A percentile compares a stretch with the other conserved stretches of the same genome.
phyloP scores from a whole-genome alignment of 148 eudicot species.

The Persicaria tinctoria region DNA sequence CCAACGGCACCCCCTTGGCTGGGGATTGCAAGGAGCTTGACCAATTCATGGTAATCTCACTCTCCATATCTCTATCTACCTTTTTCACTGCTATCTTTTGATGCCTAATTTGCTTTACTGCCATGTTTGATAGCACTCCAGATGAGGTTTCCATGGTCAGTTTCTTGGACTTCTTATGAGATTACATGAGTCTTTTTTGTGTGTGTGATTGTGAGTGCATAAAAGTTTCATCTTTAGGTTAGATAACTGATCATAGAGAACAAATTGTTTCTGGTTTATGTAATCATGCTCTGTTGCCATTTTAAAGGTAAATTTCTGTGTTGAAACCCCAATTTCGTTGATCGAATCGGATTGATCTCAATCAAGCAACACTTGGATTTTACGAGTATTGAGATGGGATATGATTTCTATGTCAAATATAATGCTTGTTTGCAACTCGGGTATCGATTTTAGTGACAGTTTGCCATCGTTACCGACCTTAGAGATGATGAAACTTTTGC shows the following conservation, averaged over 20 bases:
- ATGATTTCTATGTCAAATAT: neutral
- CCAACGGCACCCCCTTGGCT: slow-evolving; percentile 13
- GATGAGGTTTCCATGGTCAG: neutral
- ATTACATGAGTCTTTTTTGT: neutral
- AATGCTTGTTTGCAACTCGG: neutral
- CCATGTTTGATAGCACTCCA: neutral
- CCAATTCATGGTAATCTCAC: slow-evolving; percentile 68
- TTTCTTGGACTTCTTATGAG: neutral
- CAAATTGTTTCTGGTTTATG: neutral
- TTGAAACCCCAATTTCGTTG: neutral
- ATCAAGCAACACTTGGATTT: neutral
- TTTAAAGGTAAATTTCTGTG: neutral
- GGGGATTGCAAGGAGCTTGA: slow-evolving; percentile 77
- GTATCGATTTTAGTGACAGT: neutral
- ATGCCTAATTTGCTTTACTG: neutral
- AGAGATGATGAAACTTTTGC: neutral
- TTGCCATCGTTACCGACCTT: neutral
- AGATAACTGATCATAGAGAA: neutral
- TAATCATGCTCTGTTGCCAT: neutral
- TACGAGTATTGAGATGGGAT: neutral
- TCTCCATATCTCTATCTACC: neutral
- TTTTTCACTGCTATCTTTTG: neutral
- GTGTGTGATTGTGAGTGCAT: neutral
- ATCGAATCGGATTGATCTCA: neutral
- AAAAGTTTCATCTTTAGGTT: neutral